Base-by-base conservation (phyloP, 495 filamentous ascomycete genomes). In the Penicillium steckii region DNA sequence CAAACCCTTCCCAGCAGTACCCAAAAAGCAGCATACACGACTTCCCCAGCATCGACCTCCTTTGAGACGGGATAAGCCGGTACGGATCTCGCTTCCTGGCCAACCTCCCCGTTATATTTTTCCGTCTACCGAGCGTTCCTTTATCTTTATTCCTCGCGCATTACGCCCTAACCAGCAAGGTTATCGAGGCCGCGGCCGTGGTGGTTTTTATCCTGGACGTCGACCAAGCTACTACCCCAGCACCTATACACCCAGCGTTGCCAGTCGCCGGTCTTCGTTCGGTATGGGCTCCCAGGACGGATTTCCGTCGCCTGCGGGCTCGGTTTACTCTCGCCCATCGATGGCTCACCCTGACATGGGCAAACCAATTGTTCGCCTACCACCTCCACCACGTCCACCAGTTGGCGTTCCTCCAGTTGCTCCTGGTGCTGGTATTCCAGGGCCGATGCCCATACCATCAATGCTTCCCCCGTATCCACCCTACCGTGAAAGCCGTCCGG, bases 91-190 rank as follows among this genome's bases (percentile, higher is more conserved):
- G 22, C 77, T 99, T 37, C 94, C 94, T 6, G 82, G 86, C 18
- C 79, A 85, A 46, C 67, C 81, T 15, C 83, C 90, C 18, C 83
- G 88, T 38, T 97, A 96, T 66, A 93, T 97, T 35, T 96, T 93
- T 68, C 94, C 94, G 6, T 84, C 89, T 9, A 79, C 79, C 43
- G 91, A 96, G 48, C 80, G 94, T 48, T 97, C 94, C 0, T 99
- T 99, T 64, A 95, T 97, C 57, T 99, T 99, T 70, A 99, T 99
- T 50, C 94, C 94, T 15, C 81, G 94, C 60, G 93, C 94, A 13
- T 80, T 95, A 69, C 82, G 94, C 59, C 95, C 95, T 33, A 96
- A 95, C 66, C 90, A 94, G 62, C 89, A 94, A 71, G 83, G 85
- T 15, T 84, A 85, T 52, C 85, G 90, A 42, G 79, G 82, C 22